Evolutionary conservation across 768 basidiomycete species (phyloP).

Genomic region (Trametes villosa): DNA sequence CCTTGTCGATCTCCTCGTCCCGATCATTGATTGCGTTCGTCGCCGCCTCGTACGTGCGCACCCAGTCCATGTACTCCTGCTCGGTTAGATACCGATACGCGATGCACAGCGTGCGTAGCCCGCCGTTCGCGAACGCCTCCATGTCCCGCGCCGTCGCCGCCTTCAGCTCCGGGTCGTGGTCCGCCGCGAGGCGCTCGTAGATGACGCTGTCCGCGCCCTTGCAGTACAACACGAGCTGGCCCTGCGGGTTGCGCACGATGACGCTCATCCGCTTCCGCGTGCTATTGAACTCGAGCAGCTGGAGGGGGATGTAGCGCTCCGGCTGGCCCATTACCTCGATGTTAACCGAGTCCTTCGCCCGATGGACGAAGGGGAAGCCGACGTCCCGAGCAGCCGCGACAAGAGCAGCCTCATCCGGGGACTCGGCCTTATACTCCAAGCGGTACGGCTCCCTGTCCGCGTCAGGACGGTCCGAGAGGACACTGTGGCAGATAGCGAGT

Average conservation of each 20-base stretch:
- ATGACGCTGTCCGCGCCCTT: slow-evolving; percentile 99
- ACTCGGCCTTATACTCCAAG: slow-evolving; percentile 94
- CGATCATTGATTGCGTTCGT: slow-evolving; percentile 73
- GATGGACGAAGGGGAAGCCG: slow-evolving; percentile 88
- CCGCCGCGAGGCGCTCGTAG: slow-evolving; percentile 78
- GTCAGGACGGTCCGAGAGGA: slow-evolving; percentile 79
- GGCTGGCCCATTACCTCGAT: slow-evolving; percentile 91
- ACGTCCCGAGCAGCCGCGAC: slow-evolving; percentile 91
- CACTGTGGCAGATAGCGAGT: slow-evolving; percentile 91
- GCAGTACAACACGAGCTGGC: slow-evolving; percentile 82
- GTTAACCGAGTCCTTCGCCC: slow-evolving; percentile 74
- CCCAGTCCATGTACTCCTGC: slow-evolving; percentile 86
- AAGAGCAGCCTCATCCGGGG: slow-evolving; percentile 93
- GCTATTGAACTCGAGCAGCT: slow-evolving; percentile 91
- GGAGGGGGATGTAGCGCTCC: slow-evolving; percentile 80
- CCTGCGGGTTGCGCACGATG: slow-evolving; percentile 83
- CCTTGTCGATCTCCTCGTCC: slow-evolving; percentile 91
- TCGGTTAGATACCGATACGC: slow-evolving; percentile 79
- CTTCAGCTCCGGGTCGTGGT: slow-evolving; percentile 77
- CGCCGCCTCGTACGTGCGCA: slow-evolving; percentile 81
- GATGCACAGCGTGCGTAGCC: slow-evolving; percentile 89
- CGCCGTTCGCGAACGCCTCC: slow-evolving; percentile 92
- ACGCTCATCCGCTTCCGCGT: slow-evolving; percentile 96
- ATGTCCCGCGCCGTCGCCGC: slow-evolving; percentile 83
- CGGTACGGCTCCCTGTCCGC: slow-evolving; percentile 60